Conservation (phyloP, 306 rosid species). For the Herpetospermum pedunculosum region DNA sequence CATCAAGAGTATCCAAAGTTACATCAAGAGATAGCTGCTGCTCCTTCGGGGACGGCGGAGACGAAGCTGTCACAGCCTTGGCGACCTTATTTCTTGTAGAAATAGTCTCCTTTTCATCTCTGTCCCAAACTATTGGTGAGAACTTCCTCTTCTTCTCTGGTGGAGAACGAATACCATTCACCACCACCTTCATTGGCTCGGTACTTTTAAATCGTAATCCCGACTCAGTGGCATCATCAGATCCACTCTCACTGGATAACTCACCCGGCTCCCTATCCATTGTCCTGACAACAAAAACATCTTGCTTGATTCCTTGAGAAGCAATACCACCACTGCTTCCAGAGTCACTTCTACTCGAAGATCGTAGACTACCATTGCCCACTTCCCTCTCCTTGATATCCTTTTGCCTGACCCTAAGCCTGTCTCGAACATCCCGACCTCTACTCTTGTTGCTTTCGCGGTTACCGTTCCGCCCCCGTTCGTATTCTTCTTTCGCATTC, state of each 20-base stretch:
- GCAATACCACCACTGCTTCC: conserved; percentile 37
- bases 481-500: conserved; percentile 51
- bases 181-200: conserved; percentile 27
- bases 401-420: conserved; percentile 43
- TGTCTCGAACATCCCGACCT: conserved; percentile 46
- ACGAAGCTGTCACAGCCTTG: conserved; percentile 22
- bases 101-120: conserved; percentile 47
- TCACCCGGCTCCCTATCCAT: conserved; percentile 90
- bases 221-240: conserved; percentile 75
- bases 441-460: conserved; percentile 36
- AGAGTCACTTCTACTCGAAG: conserved; percentile 63
- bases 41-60: conserved; percentile 46
- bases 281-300: conserved; percentile 35
- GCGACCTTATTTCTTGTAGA: conserved; percentile 34
- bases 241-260: conserved; percentile 89
- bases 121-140: conserved; percentile 92
- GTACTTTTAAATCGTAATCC: conserved; percentile 23
- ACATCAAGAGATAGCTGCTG: conserved; percentile 31
- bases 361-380: conserved; percentile 37
- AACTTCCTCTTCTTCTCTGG: conserved; percentile 73
- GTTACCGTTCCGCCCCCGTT: conserved; percentile 40
- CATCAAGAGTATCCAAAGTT: conserved; percentile 29
- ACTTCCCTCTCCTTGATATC: conserved; percentile 46
- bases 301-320: conserved; percentile 39
- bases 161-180: conserved; percentile 31